A percentile compares a stretch with the other conserved stretches of the same genome.
These are phyloP conservation scores for Hypoxylon sp. DNA, from an alignment of 2,329 filamentous ascomycete genomes.

Conservation along the genomic window DNA sequence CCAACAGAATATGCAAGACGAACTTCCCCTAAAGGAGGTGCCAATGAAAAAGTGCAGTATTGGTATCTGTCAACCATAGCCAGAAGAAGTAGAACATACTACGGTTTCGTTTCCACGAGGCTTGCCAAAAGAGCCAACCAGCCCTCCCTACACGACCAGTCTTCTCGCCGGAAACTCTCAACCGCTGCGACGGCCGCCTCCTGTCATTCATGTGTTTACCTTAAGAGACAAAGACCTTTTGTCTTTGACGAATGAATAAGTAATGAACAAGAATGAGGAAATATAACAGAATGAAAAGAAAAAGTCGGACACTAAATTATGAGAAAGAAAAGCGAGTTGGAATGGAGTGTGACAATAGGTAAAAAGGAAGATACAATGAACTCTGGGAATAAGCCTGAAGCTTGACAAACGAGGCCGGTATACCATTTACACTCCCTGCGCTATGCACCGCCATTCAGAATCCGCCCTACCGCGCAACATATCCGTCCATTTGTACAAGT, in stretches of 20 bases:
- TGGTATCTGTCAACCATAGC: conserved; percentile 17
- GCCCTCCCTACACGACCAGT: conserved; percentile 42
- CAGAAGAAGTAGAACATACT: conserved; percentile 7
- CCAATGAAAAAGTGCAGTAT: conserved; percentile 1
- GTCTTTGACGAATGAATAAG: conserved; percentile 37
- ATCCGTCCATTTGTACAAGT: conserved; percentile 54
- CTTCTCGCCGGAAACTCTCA: conserved; percentile 30
- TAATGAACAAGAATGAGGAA: conserved; percentile 43
- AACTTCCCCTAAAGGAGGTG: background rate
- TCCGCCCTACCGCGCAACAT: conserved; percentile 50
- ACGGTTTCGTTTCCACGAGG: conserved; percentile 6
- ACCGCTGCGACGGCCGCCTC: conserved; percentile 34
- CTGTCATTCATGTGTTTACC: conserved; percentile 41
- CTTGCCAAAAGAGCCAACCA: conserved; percentile 24
- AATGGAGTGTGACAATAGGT: conserved; percentile 43
- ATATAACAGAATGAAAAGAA: conserved; percentile 37
- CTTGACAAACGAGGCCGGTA: conserved; percentile 52
- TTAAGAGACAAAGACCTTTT: conserved; percentile 22
- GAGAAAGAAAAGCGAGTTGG: conserved; percentile 34
- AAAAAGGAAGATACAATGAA: conserved; percentile 49
- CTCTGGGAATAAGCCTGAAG: conserved; percentile 46
- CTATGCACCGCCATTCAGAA: conserved; percentile 54
- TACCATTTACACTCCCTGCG: conserved; percentile 55
- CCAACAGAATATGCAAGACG: background rate
- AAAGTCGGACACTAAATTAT: conserved; percentile 13